Conservation (phyloP, 768 basidiomycete genomes). For the Fomitopsis serialis region DNA sequence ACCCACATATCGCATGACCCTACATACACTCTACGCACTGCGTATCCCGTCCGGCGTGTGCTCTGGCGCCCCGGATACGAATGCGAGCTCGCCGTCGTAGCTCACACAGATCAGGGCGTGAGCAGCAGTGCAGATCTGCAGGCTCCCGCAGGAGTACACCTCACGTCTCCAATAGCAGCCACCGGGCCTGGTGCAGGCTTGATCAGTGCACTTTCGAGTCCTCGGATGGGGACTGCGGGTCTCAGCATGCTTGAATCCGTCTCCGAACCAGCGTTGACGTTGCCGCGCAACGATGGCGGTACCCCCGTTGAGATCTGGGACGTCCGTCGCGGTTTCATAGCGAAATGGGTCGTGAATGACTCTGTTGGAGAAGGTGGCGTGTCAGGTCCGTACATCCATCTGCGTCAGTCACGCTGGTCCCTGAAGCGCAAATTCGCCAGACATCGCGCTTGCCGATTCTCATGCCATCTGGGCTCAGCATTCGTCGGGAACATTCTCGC, state of each 20-base stretch:
- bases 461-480: constrained; percentile 73
- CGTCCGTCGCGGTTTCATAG: constrained; percentile 71
- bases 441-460: constrained; percentile 63
- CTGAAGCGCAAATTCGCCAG: constrained; percentile 31
- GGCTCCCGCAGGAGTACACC: not conserved
- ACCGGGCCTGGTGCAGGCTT: constrained; percentile 1
- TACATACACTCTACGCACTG: constrained; percentile 66
- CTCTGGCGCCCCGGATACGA: constrained; percentile 74
- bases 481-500: constrained; percentile 71
- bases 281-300: constrained; percentile 20
- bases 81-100: constrained; percentile 70
- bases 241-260: constrained; percentile 5
- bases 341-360: constrained; percentile 74
- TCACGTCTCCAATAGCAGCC: not conserved
- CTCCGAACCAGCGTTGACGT: constrained; percentile 5
- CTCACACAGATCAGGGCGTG: constrained; percentile 51
- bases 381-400: constrained; percentile 46
- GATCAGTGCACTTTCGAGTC: constrained; percentile 14
- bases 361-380: constrained; percentile 66
- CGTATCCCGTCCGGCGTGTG: constrained; percentile 69
- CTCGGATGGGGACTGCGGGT: constrained; percentile 7
- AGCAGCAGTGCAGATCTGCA: constrained; percentile 23
- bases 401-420: not conserved
- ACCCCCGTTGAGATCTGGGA: constrained; percentile 86
- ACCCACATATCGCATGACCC: constrained; percentile 58